phyloP scores from a whole-genome alignment of 2,329 filamentous ascomycete species.

The Chlorencoelia australis region DNA sequence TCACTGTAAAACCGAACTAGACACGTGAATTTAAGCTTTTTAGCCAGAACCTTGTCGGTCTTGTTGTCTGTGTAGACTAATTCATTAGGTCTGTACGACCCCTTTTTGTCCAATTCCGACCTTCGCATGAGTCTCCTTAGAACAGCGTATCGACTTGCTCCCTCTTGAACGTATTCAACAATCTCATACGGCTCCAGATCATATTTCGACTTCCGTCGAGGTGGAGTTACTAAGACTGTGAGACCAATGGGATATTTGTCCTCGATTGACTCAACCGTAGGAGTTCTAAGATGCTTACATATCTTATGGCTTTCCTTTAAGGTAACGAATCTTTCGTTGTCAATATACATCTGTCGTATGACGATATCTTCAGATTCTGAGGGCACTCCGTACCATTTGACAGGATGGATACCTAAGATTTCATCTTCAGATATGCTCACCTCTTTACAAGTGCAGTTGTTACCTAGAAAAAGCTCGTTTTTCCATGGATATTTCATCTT shows the following conservation, averaged over 20 bases:
- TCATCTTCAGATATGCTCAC: slow-evolving; percentile 41
- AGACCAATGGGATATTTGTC: slow-evolving; percentile 41
- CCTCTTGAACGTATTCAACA: slow-evolving; percentile 28
- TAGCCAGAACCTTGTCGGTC: slow-evolving; percentile 28
- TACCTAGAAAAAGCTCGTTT: slow-evolving; percentile 68
- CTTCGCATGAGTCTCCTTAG: slow-evolving; percentile 47
- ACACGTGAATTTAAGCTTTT: slow-evolving; percentile 45
- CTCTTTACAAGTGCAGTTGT: slow-evolving; percentile 59
- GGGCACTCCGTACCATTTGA: slow-evolving; percentile 47
- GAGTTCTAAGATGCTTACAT: slow-evolving; percentile 35
- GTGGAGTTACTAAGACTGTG: slow-evolving; percentile 35
- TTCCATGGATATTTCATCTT: slow-evolving; percentile 56
- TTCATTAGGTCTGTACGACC: slow-evolving; percentile 30
- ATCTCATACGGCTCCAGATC: slow-evolving; percentile 52
- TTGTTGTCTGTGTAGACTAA: slow-evolving; percentile 43
- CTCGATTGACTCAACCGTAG: slow-evolving; percentile 5
- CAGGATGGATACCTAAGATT: slow-evolving; percentile 44
- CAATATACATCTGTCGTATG: slow-evolving; percentile 59
- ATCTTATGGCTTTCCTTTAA: slow-evolving; percentile 43
- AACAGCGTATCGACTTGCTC: slow-evolving; percentile 25
- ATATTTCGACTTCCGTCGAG: slow-evolving; percentile 34
- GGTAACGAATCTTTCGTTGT: slow-evolving; percentile 50
- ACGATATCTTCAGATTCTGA: slow-evolving; percentile 42
- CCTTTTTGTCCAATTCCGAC: slow-evolving; percentile 27
- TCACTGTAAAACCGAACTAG: slow-evolving; percentile 44